Conservation (phyloP, 1,284 basidiomycete genomes). For the Sutorius eximius region DNA sequence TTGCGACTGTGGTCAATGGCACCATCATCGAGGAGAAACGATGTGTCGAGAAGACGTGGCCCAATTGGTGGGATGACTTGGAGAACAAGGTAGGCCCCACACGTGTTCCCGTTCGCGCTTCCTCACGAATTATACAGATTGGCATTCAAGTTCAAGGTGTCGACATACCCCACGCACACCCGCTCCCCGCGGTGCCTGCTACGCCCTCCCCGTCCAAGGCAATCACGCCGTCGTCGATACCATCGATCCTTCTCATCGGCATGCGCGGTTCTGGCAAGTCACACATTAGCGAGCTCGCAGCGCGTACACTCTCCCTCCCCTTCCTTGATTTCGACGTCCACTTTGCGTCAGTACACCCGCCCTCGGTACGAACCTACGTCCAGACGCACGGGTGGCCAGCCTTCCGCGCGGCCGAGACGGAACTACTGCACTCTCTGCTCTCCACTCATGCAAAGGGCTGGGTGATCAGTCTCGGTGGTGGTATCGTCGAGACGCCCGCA, state of each 20-base stretch:
- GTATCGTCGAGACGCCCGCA: slow-evolving; percentile 85
- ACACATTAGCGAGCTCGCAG: slow-evolving; percentile 81
- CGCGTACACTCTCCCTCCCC: slow-evolving; percentile 70
- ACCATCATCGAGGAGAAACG: slow-evolving; percentile 94
- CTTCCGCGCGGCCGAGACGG: slow-evolving; percentile 68
- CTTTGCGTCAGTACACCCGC: slow-evolving; percentile 68
- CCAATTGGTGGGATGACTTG: slow-evolving; percentile 99
- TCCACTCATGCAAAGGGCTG: slow-evolving; percentile 57
- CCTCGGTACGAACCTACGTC: slow-evolving; percentile 78
- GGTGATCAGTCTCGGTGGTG: slow-evolving; percentile 92
- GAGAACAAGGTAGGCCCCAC: slow-evolving; percentile 73
- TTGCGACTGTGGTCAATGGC: slow-evolving; percentile 72
- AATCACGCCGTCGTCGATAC: slow-evolving; percentile 11
- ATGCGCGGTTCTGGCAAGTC: slow-evolving; percentile 99
- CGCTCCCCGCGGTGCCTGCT: slow-evolving; percentile 36
- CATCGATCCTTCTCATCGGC: slow-evolving; percentile 79
- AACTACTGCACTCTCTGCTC: slow-evolving; percentile 63
- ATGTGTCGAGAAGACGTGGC: slow-evolving; percentile 99
- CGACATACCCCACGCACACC: slow-evolving; percentile 57
- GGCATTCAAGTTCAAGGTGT: slow-evolving; percentile 88
- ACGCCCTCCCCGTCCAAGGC: slow-evolving; percentile 34
- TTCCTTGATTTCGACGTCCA: slow-evolving; percentile 88
- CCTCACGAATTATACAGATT: slow-evolving; percentile 53
- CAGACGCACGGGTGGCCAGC: slow-evolving; percentile 73
- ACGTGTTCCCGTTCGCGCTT: neutral